phyloP scores from a whole-genome alignment of 352 stramenopile genomes.

The Globisporangium barbulae region DNA sequence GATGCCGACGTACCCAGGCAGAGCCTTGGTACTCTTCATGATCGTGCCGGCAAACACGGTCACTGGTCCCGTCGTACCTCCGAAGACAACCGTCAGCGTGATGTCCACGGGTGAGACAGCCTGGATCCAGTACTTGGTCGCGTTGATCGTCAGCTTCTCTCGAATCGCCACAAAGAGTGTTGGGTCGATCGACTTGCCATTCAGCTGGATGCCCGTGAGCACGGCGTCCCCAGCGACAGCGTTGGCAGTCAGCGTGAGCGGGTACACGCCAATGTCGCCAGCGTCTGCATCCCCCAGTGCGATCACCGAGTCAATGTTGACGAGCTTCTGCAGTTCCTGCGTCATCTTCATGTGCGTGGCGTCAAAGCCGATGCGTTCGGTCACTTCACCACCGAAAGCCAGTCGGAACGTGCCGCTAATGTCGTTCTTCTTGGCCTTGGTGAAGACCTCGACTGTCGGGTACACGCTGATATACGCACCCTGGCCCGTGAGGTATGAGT shows the following conservation, averaged over 20 bases:
- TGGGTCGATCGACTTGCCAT: conserved; percentile 45
- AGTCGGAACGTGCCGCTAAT: conserved; percentile 63
- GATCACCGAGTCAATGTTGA: conserved; percentile 53
- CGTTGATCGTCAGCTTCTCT: conserved; percentile 44
- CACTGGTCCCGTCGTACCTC: conserved; percentile 12
- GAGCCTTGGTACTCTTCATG: conserved; percentile 42
- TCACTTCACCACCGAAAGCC: conserved; percentile 45
- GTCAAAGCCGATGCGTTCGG: conserved; percentile 49
- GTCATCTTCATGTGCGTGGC: conserved; percentile 72
- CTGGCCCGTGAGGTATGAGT: conserved; percentile 69
- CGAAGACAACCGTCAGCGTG: conserved; percentile 32
- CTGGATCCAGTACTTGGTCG: conserved; percentile 34
- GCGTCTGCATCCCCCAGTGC: conserved; percentile 37
- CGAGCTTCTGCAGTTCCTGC: conserved; percentile 69
- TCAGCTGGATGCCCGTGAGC: conserved; percentile 43
- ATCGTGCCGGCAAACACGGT: conserved; percentile 43
- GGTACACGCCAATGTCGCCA: conserved; percentile 56
- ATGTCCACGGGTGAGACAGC: conserved; percentile 41
- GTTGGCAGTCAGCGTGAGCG: conserved; percentile 46
- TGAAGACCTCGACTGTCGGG: conserved; percentile 58
- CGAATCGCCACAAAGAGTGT: conserved; percentile 60
- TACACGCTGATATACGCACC: conserved; percentile 68
- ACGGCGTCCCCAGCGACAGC: conserved; percentile 25
- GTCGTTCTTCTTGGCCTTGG: conserved; percentile 49
- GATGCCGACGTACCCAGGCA: conserved; percentile 53